These are phyloP conservation scores for Chlamydomonas sphaeroides DNA, from an alignment of 139 green algal genomes.

Conservation along the genomic window DNA sequence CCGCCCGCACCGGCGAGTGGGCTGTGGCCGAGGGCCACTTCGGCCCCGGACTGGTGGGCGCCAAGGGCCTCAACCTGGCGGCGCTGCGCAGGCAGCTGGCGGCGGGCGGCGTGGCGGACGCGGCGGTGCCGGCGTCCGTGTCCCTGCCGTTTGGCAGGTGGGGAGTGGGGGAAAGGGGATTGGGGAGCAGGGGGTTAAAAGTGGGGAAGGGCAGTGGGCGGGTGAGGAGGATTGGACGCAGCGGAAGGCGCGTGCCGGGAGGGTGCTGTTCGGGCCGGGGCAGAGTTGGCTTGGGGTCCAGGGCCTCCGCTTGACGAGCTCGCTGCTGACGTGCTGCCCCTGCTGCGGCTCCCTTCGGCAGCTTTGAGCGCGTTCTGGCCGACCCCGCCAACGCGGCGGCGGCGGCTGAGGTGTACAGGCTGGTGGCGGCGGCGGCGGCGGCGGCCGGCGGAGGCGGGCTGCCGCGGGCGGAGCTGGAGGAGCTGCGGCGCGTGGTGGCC, in stretches of 20 bases:
- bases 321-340: too few relatives aligned
- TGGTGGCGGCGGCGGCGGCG: conserved; percentile 18
- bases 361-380: conserved; percentile 80
- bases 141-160: conserved; percentile 89
- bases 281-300: too few relatives aligned
- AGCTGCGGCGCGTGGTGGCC: conserved; percentile 20
- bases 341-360: too few relatives aligned
- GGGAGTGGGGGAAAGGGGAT: too few relatives aligned
- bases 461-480: conserved; percentile 15
- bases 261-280: too few relatives aligned
- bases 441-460: conserved; percentile 41
- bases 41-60: conserved; percentile 70
- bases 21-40: conserved; percentile 65
- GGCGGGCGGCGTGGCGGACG: neutral
- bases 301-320: too few relatives aligned
- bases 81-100: conserved; percentile 38
- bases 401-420: conserved; percentile 47
- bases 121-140: conserved; percentile 50
- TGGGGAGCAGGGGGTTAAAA: too few relatives aligned
- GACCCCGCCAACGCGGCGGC: conserved; percentile 57
- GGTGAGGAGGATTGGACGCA: too few relatives aligned
- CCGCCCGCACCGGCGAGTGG: conserved; percentile 26
- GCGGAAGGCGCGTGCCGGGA: too few relatives aligned
- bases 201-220: too few relatives aligned
- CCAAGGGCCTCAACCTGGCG: conserved; percentile 82